Base-by-base conservation (phyloP, 2,329 filamentous ascomycete genomes). In the Ascochyta viciae-villosae region DNA sequence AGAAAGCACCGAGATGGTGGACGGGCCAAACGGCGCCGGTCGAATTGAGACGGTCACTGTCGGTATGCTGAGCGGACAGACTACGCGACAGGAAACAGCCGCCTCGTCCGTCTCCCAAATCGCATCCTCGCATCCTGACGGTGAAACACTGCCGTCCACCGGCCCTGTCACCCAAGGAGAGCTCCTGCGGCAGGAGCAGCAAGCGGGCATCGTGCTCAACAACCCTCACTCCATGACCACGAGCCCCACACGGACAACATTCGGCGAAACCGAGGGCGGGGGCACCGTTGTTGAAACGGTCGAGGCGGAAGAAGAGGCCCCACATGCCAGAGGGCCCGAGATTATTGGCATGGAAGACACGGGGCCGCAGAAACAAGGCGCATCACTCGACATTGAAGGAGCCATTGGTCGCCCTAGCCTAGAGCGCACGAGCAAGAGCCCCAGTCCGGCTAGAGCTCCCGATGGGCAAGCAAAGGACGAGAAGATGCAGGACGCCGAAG, bases 321-420 rank as follows among this genome's bases (percentile, higher is more conserved):
- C 92, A 5, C 92, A 96, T 75, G 92, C 90, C 0, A 84, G 92
- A 37, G 94, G 94, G 0, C 95, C 95, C 0, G 87, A 91, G 27
- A 84, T 91, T 64, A 89, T 98, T 46, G 94, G 93, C 4, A 87
- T 92, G 56, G 87, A 91, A 65, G 95, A 99, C 72, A 89, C 91
- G 62, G 95, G 95, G 0, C 87, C 90, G 9, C 93, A 82, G 91
- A 77, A 78, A 16, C 91, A 78, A 90, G 75, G 77, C 62, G 48
- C 78, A 76, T 50, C 41, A 12, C 58, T 76, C 26, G 61, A 77
- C 43, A 70, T 76, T 41, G 74, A 75, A 48, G 74, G 68, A 6
- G 74, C 74, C 0, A 63, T 76, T 5, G 74, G 74, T 16, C 64
- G 74, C 37, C 69, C 72, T 29, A 73, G 72, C 46, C 45, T 75